phyloP scores from a whole-genome alignment of 2,329 filamentous ascomycete species.

The Chrysoporthe deuterocubensis region DNA sequence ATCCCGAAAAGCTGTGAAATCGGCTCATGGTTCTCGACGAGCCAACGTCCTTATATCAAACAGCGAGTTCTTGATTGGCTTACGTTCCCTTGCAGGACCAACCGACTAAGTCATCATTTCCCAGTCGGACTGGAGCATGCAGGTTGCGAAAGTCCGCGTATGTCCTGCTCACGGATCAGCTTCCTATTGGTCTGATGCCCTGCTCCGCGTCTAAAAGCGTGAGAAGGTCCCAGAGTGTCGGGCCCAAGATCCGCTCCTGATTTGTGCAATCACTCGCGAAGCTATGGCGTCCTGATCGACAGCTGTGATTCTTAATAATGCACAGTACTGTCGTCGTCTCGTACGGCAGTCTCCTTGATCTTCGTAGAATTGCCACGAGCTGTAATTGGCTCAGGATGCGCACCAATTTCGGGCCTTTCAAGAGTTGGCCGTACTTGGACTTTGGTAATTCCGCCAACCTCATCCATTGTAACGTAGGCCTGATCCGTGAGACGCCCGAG shows the following conservation, averaged over 20 bases:
- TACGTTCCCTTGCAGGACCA: conserved; percentile 14
- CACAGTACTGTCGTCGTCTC: neutral
- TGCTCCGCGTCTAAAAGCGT: conserved; percentile 16
- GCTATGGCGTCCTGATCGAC: conserved; percentile 1
- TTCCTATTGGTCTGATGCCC: conserved; percentile 8
- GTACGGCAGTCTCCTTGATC: neutral
- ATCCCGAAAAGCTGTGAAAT: neutral
- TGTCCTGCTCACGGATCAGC: neutral
- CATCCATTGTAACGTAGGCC: neutral
- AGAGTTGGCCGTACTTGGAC: neutral
- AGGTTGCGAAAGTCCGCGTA: neutral
- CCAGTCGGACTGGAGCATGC: conserved; percentile 7
- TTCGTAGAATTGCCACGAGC: neutral
- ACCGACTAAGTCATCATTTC: conserved; percentile 14
- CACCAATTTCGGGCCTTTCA: neutral
- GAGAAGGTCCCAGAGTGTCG: conserved; percentile 15
- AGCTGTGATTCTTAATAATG: neutral
- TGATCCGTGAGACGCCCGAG: neutral
- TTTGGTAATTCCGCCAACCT: neutral
- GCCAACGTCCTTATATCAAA: conserved; percentile 10
- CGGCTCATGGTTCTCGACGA: neutral
- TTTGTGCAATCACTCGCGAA: neutral
- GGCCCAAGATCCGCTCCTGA: conserved; percentile 8
- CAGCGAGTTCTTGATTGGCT: conserved; percentile 16
- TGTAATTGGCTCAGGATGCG: neutral